A percentile compares a stretch with the other conserved stretches of the same genome.
phyloP scores from a whole-genome alignment of 2,329 filamentous ascomycete genomes.

The Stachybotrys echinatus region DNA sequence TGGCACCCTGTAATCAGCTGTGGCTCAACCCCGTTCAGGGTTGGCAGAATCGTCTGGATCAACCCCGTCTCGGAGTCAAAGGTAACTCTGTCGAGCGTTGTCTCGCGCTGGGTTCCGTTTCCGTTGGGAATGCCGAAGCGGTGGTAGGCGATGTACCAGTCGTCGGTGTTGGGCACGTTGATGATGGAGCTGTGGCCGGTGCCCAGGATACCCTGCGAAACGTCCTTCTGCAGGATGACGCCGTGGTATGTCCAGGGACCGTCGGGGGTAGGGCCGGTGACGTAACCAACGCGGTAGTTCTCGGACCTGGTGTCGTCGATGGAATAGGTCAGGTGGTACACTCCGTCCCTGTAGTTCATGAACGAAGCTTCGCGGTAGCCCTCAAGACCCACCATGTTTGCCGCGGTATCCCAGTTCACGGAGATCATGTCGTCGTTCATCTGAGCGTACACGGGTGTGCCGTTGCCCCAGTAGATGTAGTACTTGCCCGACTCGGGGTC shows the following conservation, averaged over 20 bases:
- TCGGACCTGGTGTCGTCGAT: conserved; percentile 36
- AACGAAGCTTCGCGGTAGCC: conserved; percentile 36
- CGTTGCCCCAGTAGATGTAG: conserved; percentile 59
- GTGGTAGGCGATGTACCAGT: conserved; percentile 42
- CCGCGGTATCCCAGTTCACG: conserved; percentile 29
- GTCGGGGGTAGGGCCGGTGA: conserved; percentile 24
- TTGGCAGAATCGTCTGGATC: conserved; percentile 26
- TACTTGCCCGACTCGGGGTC: conserved; percentile 52
- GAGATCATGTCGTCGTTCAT: conserved; percentile 40
- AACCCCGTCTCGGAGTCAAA: conserved; percentile 30
- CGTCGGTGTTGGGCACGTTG: conserved; percentile 35
- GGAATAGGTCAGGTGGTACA: conserved; percentile 40
- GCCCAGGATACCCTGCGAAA: conserved; percentile 30
- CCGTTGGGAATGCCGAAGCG: conserved; percentile 36
- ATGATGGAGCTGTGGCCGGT: conserved; percentile 36
- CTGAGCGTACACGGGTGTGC: conserved; percentile 33
- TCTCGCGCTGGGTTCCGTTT: conserved; percentile 33
- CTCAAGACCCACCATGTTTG: conserved; percentile 27
- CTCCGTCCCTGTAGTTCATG: conserved; percentile 32
- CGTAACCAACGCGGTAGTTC: conserved; percentile 38
- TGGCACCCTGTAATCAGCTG: conserved; percentile 5
- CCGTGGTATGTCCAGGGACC: conserved; percentile 37
- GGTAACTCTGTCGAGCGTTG: conserved; percentile 30
- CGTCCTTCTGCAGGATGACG: conserved; percentile 32
- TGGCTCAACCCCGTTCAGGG: conserved; percentile 8